phyloP scores from a whole-genome alignment of 345 rosid species.

The Brassica cretica region DNA sequence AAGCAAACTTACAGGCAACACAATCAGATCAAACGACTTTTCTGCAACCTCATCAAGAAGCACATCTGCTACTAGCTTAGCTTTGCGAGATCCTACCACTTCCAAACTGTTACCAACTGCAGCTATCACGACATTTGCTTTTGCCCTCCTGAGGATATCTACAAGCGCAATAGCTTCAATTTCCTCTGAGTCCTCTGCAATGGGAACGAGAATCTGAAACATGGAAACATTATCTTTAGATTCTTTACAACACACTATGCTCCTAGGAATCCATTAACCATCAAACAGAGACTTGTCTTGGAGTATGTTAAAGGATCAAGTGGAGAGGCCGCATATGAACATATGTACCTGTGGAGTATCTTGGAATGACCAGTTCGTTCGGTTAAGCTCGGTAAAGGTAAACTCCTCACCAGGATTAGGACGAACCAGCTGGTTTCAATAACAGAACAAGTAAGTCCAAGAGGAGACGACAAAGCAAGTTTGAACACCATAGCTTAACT shows the following conservation, averaged over 20 bases:
- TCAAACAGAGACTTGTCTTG: slow-evolving; percentile 8
- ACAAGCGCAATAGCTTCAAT: slow-evolving; percentile 83
- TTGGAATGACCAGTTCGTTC: slow-evolving; percentile 63
- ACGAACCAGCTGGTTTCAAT: slow-evolving; percentile 60
- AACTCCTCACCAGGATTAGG: slow-evolving; percentile 77
- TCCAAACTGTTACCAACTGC: slow-evolving; percentile 76
- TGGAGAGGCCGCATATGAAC: background rate
- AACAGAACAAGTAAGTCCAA: slow-evolving; percentile 5
- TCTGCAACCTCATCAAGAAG: slow-evolving; percentile 85
- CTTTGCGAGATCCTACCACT: slow-evolving; percentile 70
- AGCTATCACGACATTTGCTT: slow-evolving; percentile 84
- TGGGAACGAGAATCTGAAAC: slow-evolving; percentile 84
- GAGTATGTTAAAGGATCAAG: background rate
- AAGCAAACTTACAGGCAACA: slow-evolving; percentile 70
- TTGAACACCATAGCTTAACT: background rate
- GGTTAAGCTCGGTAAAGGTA: slow-evolving; percentile 68
- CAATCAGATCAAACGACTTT: slow-evolving; percentile 79
- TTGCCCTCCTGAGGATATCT: slow-evolving; percentile 79
- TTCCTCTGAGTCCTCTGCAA: slow-evolving; percentile 86
- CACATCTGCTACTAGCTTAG: slow-evolving; percentile 74
- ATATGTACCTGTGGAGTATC: slow-evolving; percentile 58
- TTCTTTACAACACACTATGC: background rate
- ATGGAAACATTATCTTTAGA: background rate
- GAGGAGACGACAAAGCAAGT: background rate
- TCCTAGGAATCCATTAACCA: background rate